Evolutionary conservation across 129 eudicot genomes (phyloP), one percentile per base, ranked within the genome.

Genomic region (Centrapalus pauciflorus): DNA sequence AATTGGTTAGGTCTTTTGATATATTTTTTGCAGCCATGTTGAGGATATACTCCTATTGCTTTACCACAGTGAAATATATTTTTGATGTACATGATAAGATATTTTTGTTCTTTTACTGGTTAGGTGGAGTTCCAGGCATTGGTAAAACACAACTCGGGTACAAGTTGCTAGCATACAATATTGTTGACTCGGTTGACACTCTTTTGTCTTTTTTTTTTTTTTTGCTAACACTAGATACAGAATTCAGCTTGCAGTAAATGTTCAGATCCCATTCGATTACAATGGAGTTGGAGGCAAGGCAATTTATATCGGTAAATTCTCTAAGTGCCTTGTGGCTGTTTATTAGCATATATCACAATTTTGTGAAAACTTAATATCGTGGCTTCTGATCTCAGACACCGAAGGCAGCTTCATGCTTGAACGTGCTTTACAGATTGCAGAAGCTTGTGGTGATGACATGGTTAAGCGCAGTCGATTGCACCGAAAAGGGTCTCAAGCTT

Each of bases 61-160:
- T n/a, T n/a, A n/a, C n/a, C n/a, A n/a, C n/a, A n/a, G n/a, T n/a
- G n/a, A n/a, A n/a, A n/a, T n/a, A n/a, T n/a, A n/a, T 38, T 61
- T 35, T 25, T 30, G 12, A 6, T 27, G 46, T 6, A 19, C 8
- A 21, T 41, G 54, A n/a, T 21, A 12, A 27, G 3, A 0, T 12
- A 28, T 61, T 60, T 24, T 55, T 55, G 10, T 28, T 63, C 28
- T 43, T 37, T 29, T 52, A 28, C 32, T 16, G 30, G 30, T 70
- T 74, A 93, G 99, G 99, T 74, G 99, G 99, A 77, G 95, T 93
- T 38, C 95, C 99, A 23, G 99, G 99, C 67, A 93, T 93, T 12
- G 99, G 99, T 69, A 93, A 93, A 84, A 93, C 96, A 37, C 99
- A 93, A 79, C 68, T 93, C 17, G 99, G 96, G 99, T 93, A 82